Base-by-base conservation (phyloP, 495 filamentous ascomycete genomes). In the Lasiosphaeria ovina region DNA sequence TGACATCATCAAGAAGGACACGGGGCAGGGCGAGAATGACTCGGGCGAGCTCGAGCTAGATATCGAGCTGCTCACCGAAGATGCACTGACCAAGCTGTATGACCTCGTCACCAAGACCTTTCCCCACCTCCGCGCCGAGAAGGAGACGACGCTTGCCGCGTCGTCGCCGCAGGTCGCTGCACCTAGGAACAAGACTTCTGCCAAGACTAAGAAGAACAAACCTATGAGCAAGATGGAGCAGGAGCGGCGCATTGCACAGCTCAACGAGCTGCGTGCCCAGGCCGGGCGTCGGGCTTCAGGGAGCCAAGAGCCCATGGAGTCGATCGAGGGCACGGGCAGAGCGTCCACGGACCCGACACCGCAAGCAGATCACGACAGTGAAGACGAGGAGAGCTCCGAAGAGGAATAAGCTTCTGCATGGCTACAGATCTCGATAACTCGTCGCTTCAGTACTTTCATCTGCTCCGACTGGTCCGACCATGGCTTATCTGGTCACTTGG, bases 211-310 rank as follows among this genome's bases (percentile, higher is more conserved):
- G 79, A 98, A 98, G 82, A 97, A 98, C 77, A 98, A 97, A 81
- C 94, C 94, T 0, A 98, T 98, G 94, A 93, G 89, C 78, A 93
- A 92, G 73, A 79, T 76, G 24, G 93, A 98, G 75, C 94, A 98
- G 74, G 92, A 97, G 69, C 85, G 87, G 8, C 89, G 88, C 65
- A 96, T 98, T 69, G 83, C 86, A 55, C 83, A 89, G 73, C 84
- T 98, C 16, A 81, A 87, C 70, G 83, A 83, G 66, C 76, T 85
- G 3, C 72, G 77, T 51, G 77, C 78, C 33, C 76, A 80, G 54
- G 76, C 78, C 16, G 70, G 69, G 52, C 78, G 77, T 12, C 69
- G 75, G 45, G 74, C 69, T 9, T 78, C 76, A 50, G 77, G 75
- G 17, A 80, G 78, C 62, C 78, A 80, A 66, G 78, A 80, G 50